These are phyloP conservation scores for Ganoderma meredithae DNA, from an alignment of 1,284 basidiomycete genomes.

Conservation along the genomic window DNA sequence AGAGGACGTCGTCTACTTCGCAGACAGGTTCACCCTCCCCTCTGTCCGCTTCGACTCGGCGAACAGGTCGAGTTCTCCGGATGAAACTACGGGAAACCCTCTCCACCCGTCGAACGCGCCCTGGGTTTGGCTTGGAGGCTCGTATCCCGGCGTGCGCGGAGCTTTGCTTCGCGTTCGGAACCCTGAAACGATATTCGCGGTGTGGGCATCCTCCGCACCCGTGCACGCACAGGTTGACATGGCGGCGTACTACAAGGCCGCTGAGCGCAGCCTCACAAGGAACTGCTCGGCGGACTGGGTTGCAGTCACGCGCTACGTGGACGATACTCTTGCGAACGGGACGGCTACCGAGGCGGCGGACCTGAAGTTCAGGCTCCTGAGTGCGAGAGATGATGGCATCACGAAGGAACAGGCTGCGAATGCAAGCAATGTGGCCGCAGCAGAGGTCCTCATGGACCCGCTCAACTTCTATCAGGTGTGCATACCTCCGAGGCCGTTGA, in stretches of 20 bases:
- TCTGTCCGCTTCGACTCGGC: not conserved
- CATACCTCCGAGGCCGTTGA: not conserved
- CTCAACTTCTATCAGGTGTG: slow-evolving; percentile 57
- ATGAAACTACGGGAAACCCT: slow-evolving; percentile 23
- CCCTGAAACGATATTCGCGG: slow-evolving; percentile 53
- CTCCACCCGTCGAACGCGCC: slow-evolving; percentile 53
- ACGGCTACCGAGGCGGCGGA: slow-evolving; percentile 44
- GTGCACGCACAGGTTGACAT: slow-evolving; percentile 59
- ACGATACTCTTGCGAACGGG: slow-evolving; percentile 46
- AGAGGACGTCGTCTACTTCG: slow-evolving; percentile 65
- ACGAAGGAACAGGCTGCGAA: slow-evolving; percentile 44
- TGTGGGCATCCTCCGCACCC: slow-evolving; percentile 59
- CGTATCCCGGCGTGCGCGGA: slow-evolving; percentile 54
- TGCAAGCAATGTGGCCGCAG: slow-evolving; percentile 49
- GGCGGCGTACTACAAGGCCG: slow-evolving; percentile 57
- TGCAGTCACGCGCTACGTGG: slow-evolving; percentile 54
- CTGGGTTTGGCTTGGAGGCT: slow-evolving; percentile 58
- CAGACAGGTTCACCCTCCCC: slow-evolving; percentile 49
- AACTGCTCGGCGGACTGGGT: slow-evolving; percentile 63
- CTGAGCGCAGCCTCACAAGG: slow-evolving; percentile 56
- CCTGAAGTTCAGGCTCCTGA: slow-evolving; percentile 51
- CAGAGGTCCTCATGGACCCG: slow-evolving; percentile 56
- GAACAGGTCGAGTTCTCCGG: slow-evolving; percentile 28
- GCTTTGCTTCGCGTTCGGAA: slow-evolving; percentile 53
- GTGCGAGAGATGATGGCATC: slow-evolving; percentile 48